Percentiles rank a stretch among this genome's conserved stretches.
Evolutionary conservation across 495 filamentous ascomycete species (phyloP).

Genomic region (Jackrogersella multiformis): DNA sequence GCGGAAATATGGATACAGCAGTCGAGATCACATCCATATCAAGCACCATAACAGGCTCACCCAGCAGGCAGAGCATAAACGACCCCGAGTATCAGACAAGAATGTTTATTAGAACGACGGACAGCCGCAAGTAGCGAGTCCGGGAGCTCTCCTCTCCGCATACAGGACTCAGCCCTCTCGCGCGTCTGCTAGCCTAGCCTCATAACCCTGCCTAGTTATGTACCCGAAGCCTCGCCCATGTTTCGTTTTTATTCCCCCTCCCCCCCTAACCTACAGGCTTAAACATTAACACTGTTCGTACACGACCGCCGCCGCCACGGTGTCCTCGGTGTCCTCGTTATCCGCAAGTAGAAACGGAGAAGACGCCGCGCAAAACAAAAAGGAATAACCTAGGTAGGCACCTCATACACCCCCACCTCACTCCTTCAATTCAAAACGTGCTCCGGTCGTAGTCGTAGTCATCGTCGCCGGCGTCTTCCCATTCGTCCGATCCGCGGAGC

Average conservation of each 20-base stretch:
- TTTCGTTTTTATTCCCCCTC: neutral
- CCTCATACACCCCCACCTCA: neutral
- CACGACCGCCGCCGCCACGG: neutral
- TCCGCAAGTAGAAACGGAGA: neutral
- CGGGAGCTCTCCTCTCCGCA: neutral
- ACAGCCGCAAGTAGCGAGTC: neutral
- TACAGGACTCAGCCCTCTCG: neutral
- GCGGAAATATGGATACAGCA: too few relatives aligned
- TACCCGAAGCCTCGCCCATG: neutral
- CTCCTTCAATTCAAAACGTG: constrained; percentile 10
- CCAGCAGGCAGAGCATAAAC: too few relatives aligned
- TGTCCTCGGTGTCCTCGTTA: constrained; percentile 1
- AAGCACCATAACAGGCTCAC: too few relatives aligned
- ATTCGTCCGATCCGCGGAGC: neutral
- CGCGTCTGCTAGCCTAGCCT: neutral
- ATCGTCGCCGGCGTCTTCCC: neutral
- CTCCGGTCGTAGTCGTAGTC: constrained; percentile 2
- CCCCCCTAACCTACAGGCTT: neutral
- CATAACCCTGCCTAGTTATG: constrained; percentile 8
- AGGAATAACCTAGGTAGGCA: neutral
- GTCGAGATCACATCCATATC: too few relatives aligned
- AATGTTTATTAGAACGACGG: constrained; percentile 1
- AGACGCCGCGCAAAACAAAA: too few relatives aligned
- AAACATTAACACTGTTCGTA: constrained; percentile 20
- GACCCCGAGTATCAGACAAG: neutral